phyloP scores from a whole-genome alignment of 768 basidiomycete genomes.

The Scleroderma citrinum region DNA sequence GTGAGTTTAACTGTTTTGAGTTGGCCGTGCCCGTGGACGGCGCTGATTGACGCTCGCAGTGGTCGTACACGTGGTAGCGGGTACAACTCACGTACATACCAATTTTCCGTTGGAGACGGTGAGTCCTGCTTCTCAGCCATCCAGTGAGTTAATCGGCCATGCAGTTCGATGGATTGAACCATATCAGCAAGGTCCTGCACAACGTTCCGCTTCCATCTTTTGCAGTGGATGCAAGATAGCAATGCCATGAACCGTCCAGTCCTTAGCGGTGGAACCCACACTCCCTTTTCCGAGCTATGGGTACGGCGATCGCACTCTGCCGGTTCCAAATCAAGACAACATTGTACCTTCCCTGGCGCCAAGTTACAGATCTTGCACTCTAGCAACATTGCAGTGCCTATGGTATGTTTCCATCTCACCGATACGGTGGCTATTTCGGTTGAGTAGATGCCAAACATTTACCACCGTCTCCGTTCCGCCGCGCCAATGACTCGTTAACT shows the following conservation, averaged over 20 bases:
- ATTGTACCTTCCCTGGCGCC: constrained; percentile 21
- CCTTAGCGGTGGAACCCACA: too few relatives aligned
- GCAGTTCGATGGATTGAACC: neutral
- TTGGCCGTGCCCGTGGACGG: constrained; percentile 1
- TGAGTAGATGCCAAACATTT: constrained; percentile 19
- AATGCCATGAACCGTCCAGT: too few relatives aligned
- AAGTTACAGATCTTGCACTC: constrained; percentile 23
- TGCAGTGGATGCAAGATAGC: too few relatives aligned
- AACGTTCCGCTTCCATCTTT: neutral
- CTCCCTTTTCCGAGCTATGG: too few relatives aligned
- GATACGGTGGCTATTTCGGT: constrained; percentile 28
- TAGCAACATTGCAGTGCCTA: constrained; percentile 27
- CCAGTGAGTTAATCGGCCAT: constrained; percentile 10
- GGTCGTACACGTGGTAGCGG: neutral
- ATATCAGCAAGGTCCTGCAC: neutral
- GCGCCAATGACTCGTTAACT: constrained; percentile 12
- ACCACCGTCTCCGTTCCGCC: constrained; percentile 27
- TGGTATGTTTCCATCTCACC: constrained; percentile 32
- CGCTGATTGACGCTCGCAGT: constrained; percentile 11
- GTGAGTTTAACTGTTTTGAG: constrained; percentile 2
- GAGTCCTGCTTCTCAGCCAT: constrained; percentile 4
- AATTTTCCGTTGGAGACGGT: constrained; percentile 20
- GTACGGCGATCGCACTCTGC: constrained; percentile 10
- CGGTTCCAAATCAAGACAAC: constrained; percentile 12
- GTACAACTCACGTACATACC: constrained; percentile 7